Evolutionary conservation across 179 eudicot species (phyloP).

Genomic region (Vitellaria paradoxa): DNA sequence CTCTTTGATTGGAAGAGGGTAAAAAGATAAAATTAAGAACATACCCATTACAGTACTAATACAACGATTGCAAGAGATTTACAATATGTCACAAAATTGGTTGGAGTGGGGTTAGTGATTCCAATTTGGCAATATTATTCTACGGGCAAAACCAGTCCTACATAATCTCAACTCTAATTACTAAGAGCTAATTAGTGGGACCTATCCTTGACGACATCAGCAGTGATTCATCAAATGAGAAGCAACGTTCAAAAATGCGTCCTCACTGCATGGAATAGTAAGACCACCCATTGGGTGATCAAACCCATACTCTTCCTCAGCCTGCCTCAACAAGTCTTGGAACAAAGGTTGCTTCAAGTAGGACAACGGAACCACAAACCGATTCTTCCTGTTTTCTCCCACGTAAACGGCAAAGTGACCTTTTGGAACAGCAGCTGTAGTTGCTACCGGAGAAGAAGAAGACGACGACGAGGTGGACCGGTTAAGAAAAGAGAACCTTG

Average conservation of each 20-base stretch:
- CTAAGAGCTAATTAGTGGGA: too few species aligned
- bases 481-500: conserved; percentile 7
- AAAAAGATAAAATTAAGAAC: too few species aligned
- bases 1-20: too few species aligned
- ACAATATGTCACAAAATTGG: too few species aligned
- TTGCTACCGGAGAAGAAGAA: conserved; percentile 26
- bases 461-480: too few species aligned
- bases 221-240: conserved; percentile 3
- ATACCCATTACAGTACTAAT: too few species aligned
- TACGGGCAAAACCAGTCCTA: too few species aligned
- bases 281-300: conserved; percentile 51
- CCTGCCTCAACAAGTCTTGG: conserved; percentile 41
- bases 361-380: conserved; percentile 47
- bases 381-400: conserved; percentile 39
- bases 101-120: too few species aligned
- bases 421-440: conserved; percentile 28
- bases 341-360: conserved; percentile 50
- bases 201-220: neutral
- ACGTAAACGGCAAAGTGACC: conserved; percentile 42
- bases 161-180: too few species aligned
- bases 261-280: conserved; percentile 55
- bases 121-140: too few species aligned
- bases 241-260: conserved; percentile 36
- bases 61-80: too few species aligned
- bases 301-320: conserved; percentile 55